Evolutionary conservation across 2,329 filamentous ascomycete species (phyloP).

Genomic region (Aphanoascus verrucosus): DNA sequence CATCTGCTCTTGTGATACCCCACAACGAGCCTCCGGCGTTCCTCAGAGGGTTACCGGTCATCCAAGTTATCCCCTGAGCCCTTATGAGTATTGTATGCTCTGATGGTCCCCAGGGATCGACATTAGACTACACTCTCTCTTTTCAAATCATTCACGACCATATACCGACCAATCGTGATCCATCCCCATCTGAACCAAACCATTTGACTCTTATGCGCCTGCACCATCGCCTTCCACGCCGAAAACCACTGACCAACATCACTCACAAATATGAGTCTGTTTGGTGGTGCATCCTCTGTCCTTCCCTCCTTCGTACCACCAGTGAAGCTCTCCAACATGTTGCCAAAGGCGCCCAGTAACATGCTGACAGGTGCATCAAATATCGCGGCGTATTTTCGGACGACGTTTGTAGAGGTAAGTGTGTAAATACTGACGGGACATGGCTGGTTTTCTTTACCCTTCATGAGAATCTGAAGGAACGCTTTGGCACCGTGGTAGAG

Average conservation of each 20-base stretch:
- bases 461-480: conserved; percentile 59
- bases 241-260: conserved; percentile 51
- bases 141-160: conserved; percentile 83
- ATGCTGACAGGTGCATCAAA: conserved; percentile 67
- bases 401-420: conserved; percentile 58
- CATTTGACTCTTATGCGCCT: conserved; percentile 91
- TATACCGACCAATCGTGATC: conserved; percentile 84
- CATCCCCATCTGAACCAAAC: conserved; percentile 95
- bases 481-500: conserved; percentile 69
- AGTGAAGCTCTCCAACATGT: background rate
- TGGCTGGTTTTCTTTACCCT: conserved; percentile 52
- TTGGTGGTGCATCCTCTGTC: conserved; percentile 12
- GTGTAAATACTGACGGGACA: conserved; percentile 78
- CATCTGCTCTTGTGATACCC: too few species aligned
- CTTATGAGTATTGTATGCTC: background rate
- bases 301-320: conserved; percentile 7
- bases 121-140: conserved; percentile 28
- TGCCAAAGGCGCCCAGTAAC: conserved; percentile 41
- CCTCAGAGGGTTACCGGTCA: too few species aligned
- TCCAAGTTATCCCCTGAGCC: background rate
- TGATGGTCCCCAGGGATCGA: background rate
- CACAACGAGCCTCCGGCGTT: too few species aligned
- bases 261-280: conserved; percentile 57
- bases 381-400: conserved; percentile 71
- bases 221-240: conserved; percentile 78